phyloP scores from a whole-genome alignment of 768 basidiomycete genomes.

The Tubosaeta sp. region DNA sequence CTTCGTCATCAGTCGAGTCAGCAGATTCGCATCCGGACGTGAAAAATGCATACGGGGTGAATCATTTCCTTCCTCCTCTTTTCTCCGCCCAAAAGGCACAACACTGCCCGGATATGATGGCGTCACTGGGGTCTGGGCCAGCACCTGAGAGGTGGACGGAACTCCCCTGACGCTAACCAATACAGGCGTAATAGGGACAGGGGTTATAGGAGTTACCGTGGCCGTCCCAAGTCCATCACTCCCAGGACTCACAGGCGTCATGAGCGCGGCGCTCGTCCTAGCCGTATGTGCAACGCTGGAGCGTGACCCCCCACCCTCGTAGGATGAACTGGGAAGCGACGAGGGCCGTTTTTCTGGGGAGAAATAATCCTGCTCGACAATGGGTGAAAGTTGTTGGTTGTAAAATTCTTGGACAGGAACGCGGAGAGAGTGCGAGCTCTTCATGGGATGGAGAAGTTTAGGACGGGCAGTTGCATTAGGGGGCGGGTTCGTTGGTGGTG shows the following conservation, averaged over 20 bases:
- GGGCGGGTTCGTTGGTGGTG: constrained; percentile 29
- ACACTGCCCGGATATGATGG: constrained; percentile 20
- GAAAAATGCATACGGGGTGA: constrained; percentile 39
- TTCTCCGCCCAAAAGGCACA: constrained; percentile 22
- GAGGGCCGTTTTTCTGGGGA: constrained; percentile 44
- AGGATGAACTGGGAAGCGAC: constrained; percentile 29
- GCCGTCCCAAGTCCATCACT: constrained; percentile 16
- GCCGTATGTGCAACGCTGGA: constrained; percentile 29
- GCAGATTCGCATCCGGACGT: neutral
- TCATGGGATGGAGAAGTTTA: constrained; percentile 29
- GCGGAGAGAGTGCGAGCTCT: constrained; percentile 42
- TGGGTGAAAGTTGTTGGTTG: constrained; percentile 54
- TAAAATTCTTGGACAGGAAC: constrained; percentile 31
- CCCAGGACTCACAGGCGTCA: constrained; percentile 26
- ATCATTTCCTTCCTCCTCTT: constrained; percentile 28
- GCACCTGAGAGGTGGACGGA: constrained; percentile 10
- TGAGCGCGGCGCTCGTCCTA: constrained; percentile 29
- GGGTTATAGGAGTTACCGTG: constrained; percentile 27
- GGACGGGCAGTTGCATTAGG: constrained; percentile 27
- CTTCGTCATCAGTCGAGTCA: constrained; percentile 23
- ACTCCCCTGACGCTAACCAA: constrained; percentile 14
- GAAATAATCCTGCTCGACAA: constrained; percentile 60
- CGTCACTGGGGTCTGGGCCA: constrained; percentile 19
- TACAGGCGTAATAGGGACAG: constrained; percentile 29
- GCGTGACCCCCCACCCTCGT: constrained; percentile 24